Conservation (phyloP, 2,329 filamentous ascomycete species). For the Clonostachys solani region DNA sequence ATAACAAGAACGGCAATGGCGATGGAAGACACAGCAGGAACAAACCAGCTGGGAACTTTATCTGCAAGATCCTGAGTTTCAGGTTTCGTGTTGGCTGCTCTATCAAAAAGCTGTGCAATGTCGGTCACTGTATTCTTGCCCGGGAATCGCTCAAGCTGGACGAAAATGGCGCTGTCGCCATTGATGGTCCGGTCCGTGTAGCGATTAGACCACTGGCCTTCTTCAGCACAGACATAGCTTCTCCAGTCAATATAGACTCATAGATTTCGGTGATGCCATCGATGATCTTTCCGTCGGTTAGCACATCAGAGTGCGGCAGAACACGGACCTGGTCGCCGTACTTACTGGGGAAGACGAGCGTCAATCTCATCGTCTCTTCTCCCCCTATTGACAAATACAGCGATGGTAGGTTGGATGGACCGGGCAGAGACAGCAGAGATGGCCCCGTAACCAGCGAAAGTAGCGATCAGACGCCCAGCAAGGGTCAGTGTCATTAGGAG, state of each 20-base stretch:
- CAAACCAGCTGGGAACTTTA: conserved; percentile 51
- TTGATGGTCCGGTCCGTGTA: conserved; percentile 61
- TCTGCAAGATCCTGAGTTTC: conserved; percentile 55
- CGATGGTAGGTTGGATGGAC: conserved; percentile 41
- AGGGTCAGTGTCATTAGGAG: conserved; percentile 34
- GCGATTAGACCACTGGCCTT: conserved; percentile 37
- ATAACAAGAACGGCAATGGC: conserved; percentile 42
- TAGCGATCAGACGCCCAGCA: conserved; percentile 27
- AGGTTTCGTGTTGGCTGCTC: conserved; percentile 53
- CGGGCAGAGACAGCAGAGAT: conserved; percentile 27
- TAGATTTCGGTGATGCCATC: conserved; percentile 52
- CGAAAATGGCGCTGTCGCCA: conserved; percentile 40
- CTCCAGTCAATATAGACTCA: conserved; percentile 63
- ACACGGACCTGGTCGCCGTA: conserved; percentile 52
- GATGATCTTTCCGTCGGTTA: conserved; percentile 53
- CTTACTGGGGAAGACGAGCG: conserved; percentile 51
- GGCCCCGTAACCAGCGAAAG: conserved; percentile 25
- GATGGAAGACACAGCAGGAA: conserved; percentile 46
- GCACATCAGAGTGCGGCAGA: conserved; percentile 41
- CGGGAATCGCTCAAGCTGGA: conserved; percentile 42
- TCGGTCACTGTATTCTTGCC: conserved; percentile 55
- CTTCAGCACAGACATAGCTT: conserved; percentile 49
- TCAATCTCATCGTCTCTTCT: conserved; percentile 38
- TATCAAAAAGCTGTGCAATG: conserved; percentile 55
- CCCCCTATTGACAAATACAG: conserved; percentile 31